phyloP scores from a whole-genome alignment of 352 stramenopile species.

The Globisporangium okanoganense region DNA sequence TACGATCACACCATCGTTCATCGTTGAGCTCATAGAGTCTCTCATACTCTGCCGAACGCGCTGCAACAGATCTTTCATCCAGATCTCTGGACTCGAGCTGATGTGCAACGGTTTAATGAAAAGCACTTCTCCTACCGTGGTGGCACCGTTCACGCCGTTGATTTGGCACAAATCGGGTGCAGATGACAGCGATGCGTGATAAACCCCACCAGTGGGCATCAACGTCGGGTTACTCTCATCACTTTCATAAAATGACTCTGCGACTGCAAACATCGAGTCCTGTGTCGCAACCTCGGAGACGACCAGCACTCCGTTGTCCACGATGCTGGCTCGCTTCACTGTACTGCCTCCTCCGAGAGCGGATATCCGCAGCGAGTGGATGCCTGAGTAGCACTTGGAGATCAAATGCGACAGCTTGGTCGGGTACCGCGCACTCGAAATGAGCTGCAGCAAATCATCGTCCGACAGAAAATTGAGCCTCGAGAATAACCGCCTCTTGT shows the following conservation, averaged over 20 bases:
- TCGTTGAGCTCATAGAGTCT: constrained; percentile 25
- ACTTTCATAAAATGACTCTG: constrained; percentile 13
- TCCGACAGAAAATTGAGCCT: constrained; percentile 67
- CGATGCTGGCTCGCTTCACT: neutral
- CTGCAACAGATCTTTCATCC: constrained; percentile 60
- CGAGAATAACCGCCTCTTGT: constrained; percentile 55
- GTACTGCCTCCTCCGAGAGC: constrained; percentile 4
- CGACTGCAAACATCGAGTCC: constrained; percentile 5
- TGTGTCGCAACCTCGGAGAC: neutral
- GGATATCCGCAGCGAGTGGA: constrained; percentile 29
- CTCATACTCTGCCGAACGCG: constrained; percentile 34
- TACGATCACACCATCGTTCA: constrained; percentile 31
- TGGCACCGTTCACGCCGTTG: constrained; percentile 27
- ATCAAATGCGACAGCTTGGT: constrained; percentile 32
- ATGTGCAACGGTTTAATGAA: constrained; percentile 38
- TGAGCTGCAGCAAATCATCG: constrained; percentile 51
- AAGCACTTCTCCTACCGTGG: constrained; percentile 25
- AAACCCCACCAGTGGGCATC: neutral
- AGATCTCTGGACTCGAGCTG: constrained; percentile 46
- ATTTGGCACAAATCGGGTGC: constrained; percentile 30
- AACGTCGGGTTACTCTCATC: neutral
- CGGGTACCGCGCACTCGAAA: constrained; percentile 37
- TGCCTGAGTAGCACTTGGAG: constrained; percentile 48
- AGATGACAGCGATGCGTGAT: neutral
- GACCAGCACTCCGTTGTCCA: neutral